Percentiles rank a stretch among this genome's conserved stretches.
Evolutionary conservation across 257 asterid species (phyloP).

Genomic region (Datura wrightii): DNA sequence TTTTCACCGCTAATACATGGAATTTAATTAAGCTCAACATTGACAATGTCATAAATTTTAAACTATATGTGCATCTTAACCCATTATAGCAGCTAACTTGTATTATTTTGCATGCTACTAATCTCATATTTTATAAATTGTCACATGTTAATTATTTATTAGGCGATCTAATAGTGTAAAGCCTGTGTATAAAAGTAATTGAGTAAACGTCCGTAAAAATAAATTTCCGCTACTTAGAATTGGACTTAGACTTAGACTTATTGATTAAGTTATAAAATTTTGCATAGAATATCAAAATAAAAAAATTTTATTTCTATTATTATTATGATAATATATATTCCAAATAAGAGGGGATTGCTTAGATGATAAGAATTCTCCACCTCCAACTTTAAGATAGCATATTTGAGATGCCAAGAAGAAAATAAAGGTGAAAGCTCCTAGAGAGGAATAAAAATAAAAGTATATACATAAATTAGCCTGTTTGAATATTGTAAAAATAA

Average conservation of each 20-base stretch:
- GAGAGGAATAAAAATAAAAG: too few relatives aligned
- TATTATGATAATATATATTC: not conserved
- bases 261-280: not conserved
- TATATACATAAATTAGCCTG: not conserved
- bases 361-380: too few relatives aligned
- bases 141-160: not conserved
- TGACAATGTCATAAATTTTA: not conserved
- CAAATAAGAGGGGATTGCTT: too few relatives aligned
- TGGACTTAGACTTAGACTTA: not conserved
- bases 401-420: too few relatives aligned
- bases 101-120: not conserved
- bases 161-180: not conserved
- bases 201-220: not conserved
- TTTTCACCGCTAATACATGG: not conserved
- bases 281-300: not conserved
- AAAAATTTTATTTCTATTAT: not conserved
- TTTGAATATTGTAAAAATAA: not conserved
- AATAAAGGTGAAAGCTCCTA: too few relatives aligned
- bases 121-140: not conserved
- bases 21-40: not conserved
- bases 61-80: not conserved
- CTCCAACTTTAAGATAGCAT: too few relatives aligned
- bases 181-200: not conserved
- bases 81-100: not conserved
- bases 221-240: not conserved